phyloP scores from a whole-genome alignment of 129 eudicot genomes.

The Escallonia herrerae region DNA sequence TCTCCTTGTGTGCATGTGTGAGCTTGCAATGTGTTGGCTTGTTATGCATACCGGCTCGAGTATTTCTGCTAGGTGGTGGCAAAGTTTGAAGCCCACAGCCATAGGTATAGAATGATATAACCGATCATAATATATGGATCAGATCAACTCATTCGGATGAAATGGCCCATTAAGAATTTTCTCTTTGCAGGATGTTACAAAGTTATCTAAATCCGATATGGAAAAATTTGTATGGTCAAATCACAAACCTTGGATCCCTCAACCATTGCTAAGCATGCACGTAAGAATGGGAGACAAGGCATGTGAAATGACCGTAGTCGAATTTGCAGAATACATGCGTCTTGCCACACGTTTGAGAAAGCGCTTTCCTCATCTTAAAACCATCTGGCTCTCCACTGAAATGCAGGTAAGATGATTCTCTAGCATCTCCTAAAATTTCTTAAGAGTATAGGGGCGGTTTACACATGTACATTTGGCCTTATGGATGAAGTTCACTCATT shows the following conservation, averaged over 20 bases:
- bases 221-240: constrained; percentile 94
- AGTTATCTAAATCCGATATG: constrained; percentile 35
- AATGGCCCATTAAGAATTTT: background rate
- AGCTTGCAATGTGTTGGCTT: too few relatives aligned
- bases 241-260: constrained; percentile 84
- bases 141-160: background rate
- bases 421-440: background rate
- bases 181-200: constrained; percentile 26
- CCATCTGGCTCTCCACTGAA: constrained; percentile 92
- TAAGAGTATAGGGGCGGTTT: background rate
- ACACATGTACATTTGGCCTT: too few relatives aligned
- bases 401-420: constrained; percentile 46
- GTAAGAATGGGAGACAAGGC: constrained; percentile 99
- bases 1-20: too few relatives aligned
- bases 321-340: constrained; percentile 78
- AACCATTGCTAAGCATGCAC: constrained; percentile 87
- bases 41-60: too few relatives aligned
- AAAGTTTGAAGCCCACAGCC: too few relatives aligned
- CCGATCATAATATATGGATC: too few relatives aligned
- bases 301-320: constrained; percentile 91
- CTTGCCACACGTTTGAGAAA: constrained; percentile 65
- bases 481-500: background rate
- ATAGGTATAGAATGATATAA: too few relatives aligned
- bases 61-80: too few relatives aligned
- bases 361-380: constrained; percentile 69